Conservation (phyloP, 352 stramenopile genomes). For the Phytophthora constricta region DNA sequence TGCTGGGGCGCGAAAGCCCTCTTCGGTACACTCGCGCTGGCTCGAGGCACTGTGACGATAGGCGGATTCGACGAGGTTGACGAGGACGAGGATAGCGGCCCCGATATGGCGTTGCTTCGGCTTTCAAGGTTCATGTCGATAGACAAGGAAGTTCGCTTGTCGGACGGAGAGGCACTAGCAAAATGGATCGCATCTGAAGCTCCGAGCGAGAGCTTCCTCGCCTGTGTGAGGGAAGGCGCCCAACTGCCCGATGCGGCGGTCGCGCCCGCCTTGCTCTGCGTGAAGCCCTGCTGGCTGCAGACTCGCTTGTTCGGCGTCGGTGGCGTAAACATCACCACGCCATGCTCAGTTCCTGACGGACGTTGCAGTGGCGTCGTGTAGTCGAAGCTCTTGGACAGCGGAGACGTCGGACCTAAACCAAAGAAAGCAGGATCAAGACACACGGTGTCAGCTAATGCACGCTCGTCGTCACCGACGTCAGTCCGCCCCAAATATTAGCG, state of each 20-base stretch:
- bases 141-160: conserved; percentile 36
- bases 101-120: conserved; percentile 15
- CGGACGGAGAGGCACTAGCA: conserved; percentile 27
- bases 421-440: conserved; percentile 18
- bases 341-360: conserved; percentile 13
- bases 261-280: conserved; percentile 34
- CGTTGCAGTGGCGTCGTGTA: conserved; percentile 22
- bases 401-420: conserved; percentile 36
- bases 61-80: conserved; percentile 25
- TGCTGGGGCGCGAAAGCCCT: conserved; percentile 50
- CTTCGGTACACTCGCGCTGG: conserved; percentile 45
- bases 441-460: conserved; percentile 25
- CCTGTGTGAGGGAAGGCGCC: conserved; percentile 32
- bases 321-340: conserved; percentile 38
- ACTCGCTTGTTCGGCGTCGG: conserved; percentile 47
- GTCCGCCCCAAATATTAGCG: conserved; percentile 7
- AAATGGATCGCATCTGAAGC: conserved; percentile 32
- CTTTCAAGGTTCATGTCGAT: conserved; percentile 45
- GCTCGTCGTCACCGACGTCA: conserved; percentile 8
- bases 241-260: conserved; percentile 26
- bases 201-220: conserved; percentile 37
- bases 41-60: conserved; percentile 12
- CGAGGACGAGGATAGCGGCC: conserved; percentile 29
- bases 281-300: conserved; percentile 42
- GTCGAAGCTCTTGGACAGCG: conserved; percentile 32